Base-by-base conservation (phyloP, 2,329 filamentous ascomycete genomes). In the Colletotrichum australisinense region DNA sequence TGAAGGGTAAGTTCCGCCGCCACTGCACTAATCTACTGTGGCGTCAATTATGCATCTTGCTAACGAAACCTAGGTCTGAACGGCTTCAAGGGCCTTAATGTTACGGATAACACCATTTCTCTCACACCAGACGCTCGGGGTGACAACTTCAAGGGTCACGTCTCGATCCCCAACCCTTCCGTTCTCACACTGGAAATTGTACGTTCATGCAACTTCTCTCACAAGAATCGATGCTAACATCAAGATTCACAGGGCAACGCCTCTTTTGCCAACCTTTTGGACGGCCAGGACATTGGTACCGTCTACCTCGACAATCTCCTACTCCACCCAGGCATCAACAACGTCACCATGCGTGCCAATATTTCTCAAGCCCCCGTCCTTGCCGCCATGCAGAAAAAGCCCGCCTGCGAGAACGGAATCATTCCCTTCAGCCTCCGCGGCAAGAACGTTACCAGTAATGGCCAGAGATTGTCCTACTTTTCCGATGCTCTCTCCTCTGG, bases 161-260 rank as follows among this genome's bases (percentile, higher is more conserved):
- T 88, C 70, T 84, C 84, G 69, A 91, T 94, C 63, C 91, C 90
- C 76, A 94, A 94, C 80, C 87, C 86, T 7, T 92, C 91, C 1
- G 82, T 89, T 64, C 86, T 92, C 78, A 90, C 87, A n/a, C 85
- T 94, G 65, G 88, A 92, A 42, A 88, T 94, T 77, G 89, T 91
- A 83, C 82, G 88, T 84, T 38, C 19, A 60, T 42, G 9, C 22
- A 42, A 12, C 24, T 32, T 35, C 57, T 56, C 11, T n/a, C 5
- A 24, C 22, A 8, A 14, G 28, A 7, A 14, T 24, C 22, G 14
- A 7, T 16, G 7, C 68, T 75, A 4, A 75, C 64, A 26, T 55
- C n/a, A 30, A 30, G 16, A 9, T 52, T 26, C 59, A 16, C 32
- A 91, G 85, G 92, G 92, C 77, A 92, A 93, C 77, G 84, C 90